Percentiles rank a stretch among this genome's conserved stretches.
phyloP scores from a whole-genome alignment of 2,329 filamentous ascomycete genomes.

The Ascosphaera pollenicola region DNA sequence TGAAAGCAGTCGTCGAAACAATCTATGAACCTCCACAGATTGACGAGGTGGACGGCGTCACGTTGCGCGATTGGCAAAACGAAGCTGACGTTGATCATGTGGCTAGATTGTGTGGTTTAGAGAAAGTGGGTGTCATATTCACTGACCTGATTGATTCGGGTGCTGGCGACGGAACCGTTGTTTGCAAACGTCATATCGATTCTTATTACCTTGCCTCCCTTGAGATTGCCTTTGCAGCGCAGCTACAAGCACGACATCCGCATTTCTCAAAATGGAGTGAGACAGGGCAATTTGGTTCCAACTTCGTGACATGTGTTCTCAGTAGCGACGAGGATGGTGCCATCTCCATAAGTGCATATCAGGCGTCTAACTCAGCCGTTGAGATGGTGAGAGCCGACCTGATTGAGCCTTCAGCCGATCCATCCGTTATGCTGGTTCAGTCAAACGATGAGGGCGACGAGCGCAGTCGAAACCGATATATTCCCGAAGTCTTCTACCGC shows the following conservation, averaged over 20 bases:
- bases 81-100: conserved; percentile 63
- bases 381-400: conserved; percentile 96
- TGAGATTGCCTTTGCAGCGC: conserved; percentile 73
- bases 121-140: conserved; percentile 83
- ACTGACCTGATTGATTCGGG: conserved; percentile 76
- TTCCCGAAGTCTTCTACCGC: conserved; percentile 93
- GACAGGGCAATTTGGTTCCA: conserved; percentile 78
- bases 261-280: conserved; percentile 95
- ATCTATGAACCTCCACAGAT: conserved; percentile 93
- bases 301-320: conserved; percentile 90
- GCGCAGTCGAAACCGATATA: conserved; percentile 55
- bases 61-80: conserved; percentile 63
- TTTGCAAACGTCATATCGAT: conserved; percentile 91
- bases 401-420: conserved; percentile 84
- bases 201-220: conserved; percentile 87
- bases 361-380: conserved; percentile 83
- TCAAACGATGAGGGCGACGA: conserved; percentile 64
- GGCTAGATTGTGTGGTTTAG: conserved; percentile 60
- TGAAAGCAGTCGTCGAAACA: conserved; percentile 89
- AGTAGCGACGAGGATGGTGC: conserved; percentile 80
- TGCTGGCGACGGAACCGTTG: conserved; percentile 57
- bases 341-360: conserved; percentile 77
- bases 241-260: conserved; percentile 69
- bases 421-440: conserved; percentile 81
- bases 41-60: conserved; percentile 72